Evolutionary conservation across 345 rosid species (phyloP).

Genomic region (Dovyalis caffra): DNA sequence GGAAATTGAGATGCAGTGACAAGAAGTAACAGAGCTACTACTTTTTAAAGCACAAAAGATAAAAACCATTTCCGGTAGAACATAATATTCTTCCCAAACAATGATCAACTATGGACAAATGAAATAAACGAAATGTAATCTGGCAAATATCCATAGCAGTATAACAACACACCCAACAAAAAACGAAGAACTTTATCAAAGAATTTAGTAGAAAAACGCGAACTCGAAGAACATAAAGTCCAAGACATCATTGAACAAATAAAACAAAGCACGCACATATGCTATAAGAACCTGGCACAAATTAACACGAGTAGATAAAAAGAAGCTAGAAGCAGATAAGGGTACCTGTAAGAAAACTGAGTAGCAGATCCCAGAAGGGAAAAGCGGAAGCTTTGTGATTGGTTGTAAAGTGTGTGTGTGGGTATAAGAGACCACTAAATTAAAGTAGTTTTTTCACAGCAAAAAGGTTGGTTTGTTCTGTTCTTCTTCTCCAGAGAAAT

Average conservation of each 20-base stretch:
- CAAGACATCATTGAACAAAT: not conserved
- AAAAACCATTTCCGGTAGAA: not conserved
- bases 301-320: not conserved
- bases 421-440: too few relatives aligned
- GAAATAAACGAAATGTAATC: too few relatives aligned
- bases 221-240: too few relatives aligned
- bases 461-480: not conserved
- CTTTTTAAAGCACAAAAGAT: not conserved
- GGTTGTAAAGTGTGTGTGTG: not conserved
- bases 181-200: too few relatives aligned
- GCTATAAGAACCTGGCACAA: not conserved
- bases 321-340: not conserved
- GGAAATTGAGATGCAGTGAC: too few relatives aligned
- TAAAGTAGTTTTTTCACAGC: not conserved
- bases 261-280: not conserved
- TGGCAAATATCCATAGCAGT: too few relatives aligned
- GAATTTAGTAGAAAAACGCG: too few relatives aligned
- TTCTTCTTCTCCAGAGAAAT: not conserved
- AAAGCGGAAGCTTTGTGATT: not conserved
- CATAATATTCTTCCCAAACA: too few relatives aligned
- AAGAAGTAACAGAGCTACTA: not conserved
- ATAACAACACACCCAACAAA: too few relatives aligned
- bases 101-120: too few relatives aligned
- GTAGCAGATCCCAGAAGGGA: conserved; percentile 8
- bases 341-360: not conserved